Base-by-base conservation (phyloP, 805 yeast genomes). In the Spathaspora boniae region DNA sequence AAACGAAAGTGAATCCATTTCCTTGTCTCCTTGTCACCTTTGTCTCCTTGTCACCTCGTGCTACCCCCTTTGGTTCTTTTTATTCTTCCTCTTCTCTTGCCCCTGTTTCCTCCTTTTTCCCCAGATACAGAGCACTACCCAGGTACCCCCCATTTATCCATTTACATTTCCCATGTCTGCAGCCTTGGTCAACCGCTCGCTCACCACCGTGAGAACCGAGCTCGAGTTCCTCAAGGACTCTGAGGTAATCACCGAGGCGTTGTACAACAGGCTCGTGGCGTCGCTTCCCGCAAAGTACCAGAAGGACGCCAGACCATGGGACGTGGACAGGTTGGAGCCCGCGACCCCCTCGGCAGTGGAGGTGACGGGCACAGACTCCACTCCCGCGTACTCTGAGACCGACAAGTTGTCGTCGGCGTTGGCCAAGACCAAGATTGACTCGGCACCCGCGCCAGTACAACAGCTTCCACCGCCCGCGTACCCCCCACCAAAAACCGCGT, bases 181-280 rank as follows among this genome's bases (percentile, higher is more conserved):
- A 12, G 80, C 91, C 1, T 65, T 75, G 33, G 76, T 85, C 42
- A 86, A 86, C 64, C 78, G 95, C 47, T 84, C 95, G 4, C 64
- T 87, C 43, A 76, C 88, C 1, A 82, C 82, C 5, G 65, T 87
- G 42, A 63, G 80, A 62, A 76, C 85, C 58, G 95, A 88, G 54
- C 72, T 88, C 28, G 95, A 86, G 56, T 87, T 86, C 52, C 65
- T 88, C 20, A 64, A 60, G 28, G 95, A 86, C 45, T 80, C 89
- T 1, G 78, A 78, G 32, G 93, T 86, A 29, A 78, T 88, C 39
- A 66, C 80, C 14, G 70, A 73, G 24, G 67, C 60, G 7, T 70
- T 81, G 38, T 81, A 57, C 50, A 62, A 76, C 9, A 71, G 74
- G 24, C 62, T 87, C 14, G 43, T 60, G 33, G 44, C 46, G 4